Evolutionary conservation across 345 rosid genomes (phyloP), one percentile per base, ranked within the genome.

Genomic region (Rhodomyrtus tomentosa): DNA sequence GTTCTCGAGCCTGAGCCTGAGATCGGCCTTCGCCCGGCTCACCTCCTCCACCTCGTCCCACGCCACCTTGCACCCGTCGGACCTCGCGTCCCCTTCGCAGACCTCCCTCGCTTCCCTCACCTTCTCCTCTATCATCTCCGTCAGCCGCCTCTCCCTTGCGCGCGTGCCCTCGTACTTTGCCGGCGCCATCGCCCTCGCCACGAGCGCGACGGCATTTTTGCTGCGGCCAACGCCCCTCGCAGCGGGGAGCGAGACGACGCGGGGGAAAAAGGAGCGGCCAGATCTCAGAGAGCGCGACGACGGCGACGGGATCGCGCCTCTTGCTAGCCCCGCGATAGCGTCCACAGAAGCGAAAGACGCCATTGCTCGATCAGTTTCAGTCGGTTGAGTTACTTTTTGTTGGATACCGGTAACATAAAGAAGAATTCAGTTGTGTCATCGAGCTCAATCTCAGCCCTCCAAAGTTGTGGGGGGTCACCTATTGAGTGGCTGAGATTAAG

Each of bases 31-130:
- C 14, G 98, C 99, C 82, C 92, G 95, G 86, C 98, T 96, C 25
- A 95, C 91, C 84, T 96, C 98, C 89, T 95, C 99, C 25, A 94
- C 98, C 86, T 96, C 98, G 81, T 96, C 99, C 98, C 96, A 96
- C 29, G 98, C 98, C 2, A 95, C 98, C 86, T 85, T 95, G 87
- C 98, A 96, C 88, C 85, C 93, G 82, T 91, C 94, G 6, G 94
- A 93, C 48, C 81, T 85, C 85, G 82, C 87, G 21, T 95, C 95
- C 11, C 88, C 94, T 45, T 85, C 84, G 74, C 98, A 95, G 14
- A 91, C 94, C 90, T 94, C 90, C 88, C 88, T 93, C 29, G 98
- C 99, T 86, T 93, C 96, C n/a, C 55, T 88, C 72, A 96, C 92
- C 84, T 95, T 94, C 88, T 88, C 83, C 89, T 91, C 94, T 38